Conservation (phyloP, 192 early-diverging fungal species). For the Linderina pennispora region DNA sequence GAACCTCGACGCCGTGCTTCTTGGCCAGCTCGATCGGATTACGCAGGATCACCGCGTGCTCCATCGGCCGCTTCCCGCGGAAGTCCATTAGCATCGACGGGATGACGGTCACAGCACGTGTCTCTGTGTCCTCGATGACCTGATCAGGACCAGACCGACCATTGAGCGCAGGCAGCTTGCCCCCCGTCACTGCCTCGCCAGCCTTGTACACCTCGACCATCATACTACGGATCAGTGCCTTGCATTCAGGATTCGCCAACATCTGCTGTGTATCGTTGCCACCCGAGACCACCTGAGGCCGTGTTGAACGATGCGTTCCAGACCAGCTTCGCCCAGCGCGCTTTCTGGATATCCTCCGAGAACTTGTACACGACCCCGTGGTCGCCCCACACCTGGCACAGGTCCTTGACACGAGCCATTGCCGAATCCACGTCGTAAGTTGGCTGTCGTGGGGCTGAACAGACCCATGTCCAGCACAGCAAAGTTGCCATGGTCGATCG, state of each 20-base stretch:
- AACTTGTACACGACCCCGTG: slow-evolving; percentile 35
- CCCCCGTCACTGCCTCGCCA: slow-evolving; percentile 44
- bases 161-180: slow-evolving; percentile 15
- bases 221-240: slow-evolving; percentile 32
- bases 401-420: slow-evolving; percentile 4
- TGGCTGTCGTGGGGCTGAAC: slow-evolving; percentile 1
- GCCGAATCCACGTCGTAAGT: slow-evolving; percentile 23
- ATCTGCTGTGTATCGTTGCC: slow-evolving; percentile 52
- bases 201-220: slow-evolving; percentile 54
- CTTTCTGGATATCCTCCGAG: slow-evolving; percentile 51
- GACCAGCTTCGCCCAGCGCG: slow-evolving; percentile 65
- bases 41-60: slow-evolving; percentile 52
- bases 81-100: slow-evolving; percentile 62
- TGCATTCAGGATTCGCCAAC: slow-evolving; percentile 43
- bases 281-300: slow-evolving; percentile 51
- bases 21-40: slow-evolving; percentile 47
- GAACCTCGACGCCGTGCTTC: slow-evolving; percentile 32
- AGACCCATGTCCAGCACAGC: slow-evolving; percentile 40
- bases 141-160: slow-evolving; percentile 20
- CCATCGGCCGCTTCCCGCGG: slow-evolving; percentile 41
- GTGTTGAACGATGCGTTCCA: slow-evolving; percentile 71
- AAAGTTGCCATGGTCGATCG: slow-evolving; percentile 47
- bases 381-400: slow-evolving; percentile 41
- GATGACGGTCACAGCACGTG: slow-evolving; percentile 7
- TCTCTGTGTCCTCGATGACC: slow-evolving; percentile 21